Evolutionary conservation across 2,329 filamentous ascomycete species (phyloP), one percentile per base, ranked within the genome.

Genomic region (Eutypella sp.): DNA sequence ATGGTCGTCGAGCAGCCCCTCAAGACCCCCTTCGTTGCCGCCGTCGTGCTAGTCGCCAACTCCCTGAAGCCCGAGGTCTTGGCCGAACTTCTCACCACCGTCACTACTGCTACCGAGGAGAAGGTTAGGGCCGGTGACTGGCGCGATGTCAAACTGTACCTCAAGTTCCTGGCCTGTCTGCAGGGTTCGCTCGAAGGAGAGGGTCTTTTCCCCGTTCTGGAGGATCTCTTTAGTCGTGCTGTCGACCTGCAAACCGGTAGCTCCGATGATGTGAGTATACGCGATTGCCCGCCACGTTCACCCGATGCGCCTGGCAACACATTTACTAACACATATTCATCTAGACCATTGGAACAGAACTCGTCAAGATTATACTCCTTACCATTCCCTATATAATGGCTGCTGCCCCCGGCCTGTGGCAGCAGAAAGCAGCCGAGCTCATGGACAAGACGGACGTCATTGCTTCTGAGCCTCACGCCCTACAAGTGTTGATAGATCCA

Each of bases 381-480:
- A 96, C 92, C 0, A 87, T 99, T 47, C 92, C 93, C 0, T 99
- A 97, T 65, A 76, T 89, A 45, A 84, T 96, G 76, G 81, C 84
- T 9, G 82, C 87, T 3, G 80, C 84, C 0, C 85, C 87, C 3
- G 74, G 76, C 3, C 81, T 82, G 41, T 84, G 86, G 60, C 81
- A 85, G 56, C 76, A 86, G 53, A 87, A 87, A 60, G 90, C 89
- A 2, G 76, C 78, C 1, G 83, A 87, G 40, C 74, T 97, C 44
- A 82, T 99, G 63, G 88, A 95, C 54, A 96, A 95, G 73, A 97
- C 93, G 2, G 91, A 93, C 46, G 89, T 97, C 53, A 95, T 97
- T 57, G 90, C 92, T 10, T 88, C 86, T 2, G 90, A 93, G 51
- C 87, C 88, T 10, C 89, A 96, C 63, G 79, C 87, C 2, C 76